Evolutionary conservation across 192 early-diverging fungal species (phyloP).

Genomic region (Podila horticola): DNA sequence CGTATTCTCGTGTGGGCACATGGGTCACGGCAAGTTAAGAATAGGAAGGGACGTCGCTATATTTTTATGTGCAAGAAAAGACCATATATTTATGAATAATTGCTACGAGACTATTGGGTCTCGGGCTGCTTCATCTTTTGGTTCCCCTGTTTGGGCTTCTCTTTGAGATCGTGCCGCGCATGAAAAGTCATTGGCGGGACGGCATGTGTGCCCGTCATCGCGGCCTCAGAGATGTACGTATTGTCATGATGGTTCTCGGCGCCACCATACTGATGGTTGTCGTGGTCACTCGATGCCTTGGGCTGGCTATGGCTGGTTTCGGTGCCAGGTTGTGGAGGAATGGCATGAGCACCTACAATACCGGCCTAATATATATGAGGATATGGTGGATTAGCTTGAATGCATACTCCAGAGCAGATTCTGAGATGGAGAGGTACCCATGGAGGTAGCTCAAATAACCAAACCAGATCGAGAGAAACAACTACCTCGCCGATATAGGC

Average conservation of each 20-base stretch:
- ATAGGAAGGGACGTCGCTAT: too few relatives aligned
- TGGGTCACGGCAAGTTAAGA: too few relatives aligned
- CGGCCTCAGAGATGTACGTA: conserved; percentile 13
- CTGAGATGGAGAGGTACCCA: too few relatives aligned
- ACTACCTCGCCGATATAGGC: not conserved
- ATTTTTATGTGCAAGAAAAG: too few relatives aligned
- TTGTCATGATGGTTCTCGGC: conserved; percentile 19
- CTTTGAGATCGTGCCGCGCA: not conserved
- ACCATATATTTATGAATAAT: not conserved
- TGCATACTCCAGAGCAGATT: not conserved
- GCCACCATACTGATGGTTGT: conserved; percentile 8
- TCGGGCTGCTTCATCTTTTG: not conserved
- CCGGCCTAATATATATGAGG: not conserved
- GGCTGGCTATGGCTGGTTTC: not conserved
- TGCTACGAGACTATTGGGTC: not conserved
- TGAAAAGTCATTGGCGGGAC: conserved; percentile 28
- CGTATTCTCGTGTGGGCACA: too few relatives aligned
- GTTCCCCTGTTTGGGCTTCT: not conserved
- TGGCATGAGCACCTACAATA: not conserved
- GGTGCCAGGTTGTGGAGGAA: not conserved
- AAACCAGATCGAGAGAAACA: not conserved
- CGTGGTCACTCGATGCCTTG: not conserved
- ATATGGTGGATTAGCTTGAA: not conserved
- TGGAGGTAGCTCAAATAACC: too few relatives aligned
- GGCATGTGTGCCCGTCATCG: conserved; percentile 18